Conservation (phyloP, 1,284 basidiomycete genomes). For the Cryptococcus neoformans region DNA sequence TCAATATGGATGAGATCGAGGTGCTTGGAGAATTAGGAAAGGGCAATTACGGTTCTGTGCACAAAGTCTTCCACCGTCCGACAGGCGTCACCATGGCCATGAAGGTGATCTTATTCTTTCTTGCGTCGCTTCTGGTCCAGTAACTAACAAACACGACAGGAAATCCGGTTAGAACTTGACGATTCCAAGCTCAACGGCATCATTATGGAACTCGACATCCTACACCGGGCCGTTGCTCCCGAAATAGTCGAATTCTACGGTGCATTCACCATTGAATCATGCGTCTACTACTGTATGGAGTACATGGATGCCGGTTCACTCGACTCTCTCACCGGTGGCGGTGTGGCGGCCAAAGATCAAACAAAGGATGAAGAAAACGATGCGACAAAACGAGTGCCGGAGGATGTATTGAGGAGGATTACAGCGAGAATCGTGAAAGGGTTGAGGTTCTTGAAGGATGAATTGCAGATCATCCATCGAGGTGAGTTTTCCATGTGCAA, state of each 20-base stretch:
- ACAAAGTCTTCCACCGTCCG: constrained; percentile 89
- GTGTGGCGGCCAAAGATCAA: constrained; percentile 33
- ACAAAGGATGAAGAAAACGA: constrained; percentile 20
- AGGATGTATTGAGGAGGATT: constrained; percentile 81
- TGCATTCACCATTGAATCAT: constrained; percentile 97
- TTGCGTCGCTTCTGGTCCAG: background rate
- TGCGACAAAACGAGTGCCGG: constrained; percentile 62
- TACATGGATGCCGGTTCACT: constrained; percentile 96
- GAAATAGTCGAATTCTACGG: constrained; percentile 99
- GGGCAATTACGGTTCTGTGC: constrained; percentile 97
- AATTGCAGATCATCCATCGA: constrained; percentile 95
- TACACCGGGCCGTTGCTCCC: constrained; percentile 86
- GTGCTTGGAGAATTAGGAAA: constrained; percentile 89
- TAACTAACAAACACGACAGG: constrained; percentile 56
- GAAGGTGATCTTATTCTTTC: constrained; percentile 63
- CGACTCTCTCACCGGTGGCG: constrained; percentile 70
- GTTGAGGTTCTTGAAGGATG: constrained; percentile 92
- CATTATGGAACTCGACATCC: constrained; percentile 97
- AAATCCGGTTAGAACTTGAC: constrained; percentile 97
- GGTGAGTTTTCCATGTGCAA: constrained; percentile 54
- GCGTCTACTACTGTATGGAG: constrained; percentile 99
- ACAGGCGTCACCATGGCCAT: constrained; percentile 98
- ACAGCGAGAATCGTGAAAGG: constrained; percentile 82
- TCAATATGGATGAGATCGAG: constrained; percentile 94
- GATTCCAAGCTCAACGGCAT: constrained; percentile 92